Evolutionary conservation across 768 basidiomycete genomes (phyloP).

Genomic region (Phanerodontia chrysosporium): DNA sequence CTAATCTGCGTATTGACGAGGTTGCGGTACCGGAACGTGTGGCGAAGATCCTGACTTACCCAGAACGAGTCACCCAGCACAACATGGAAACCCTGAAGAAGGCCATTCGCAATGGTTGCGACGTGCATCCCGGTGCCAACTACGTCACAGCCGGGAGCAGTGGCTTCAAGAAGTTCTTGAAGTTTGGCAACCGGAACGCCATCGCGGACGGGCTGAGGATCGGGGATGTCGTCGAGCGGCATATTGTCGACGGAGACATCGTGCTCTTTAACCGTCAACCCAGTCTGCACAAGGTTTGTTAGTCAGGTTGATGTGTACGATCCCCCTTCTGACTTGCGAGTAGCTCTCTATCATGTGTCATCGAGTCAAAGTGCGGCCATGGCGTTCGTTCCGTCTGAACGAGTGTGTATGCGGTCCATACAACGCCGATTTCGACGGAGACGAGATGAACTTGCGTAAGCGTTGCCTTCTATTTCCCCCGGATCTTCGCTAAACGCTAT

Average conservation of each 20-base stretch:
- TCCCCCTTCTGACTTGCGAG: background rate
- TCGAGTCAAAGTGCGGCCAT: conserved; percentile 91
- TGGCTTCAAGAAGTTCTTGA: conserved; percentile 81
- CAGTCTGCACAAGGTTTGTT: conserved; percentile 86
- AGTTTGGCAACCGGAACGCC: conserved; percentile 76
- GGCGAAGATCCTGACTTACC: conserved; percentile 92
- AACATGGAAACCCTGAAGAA: conserved; percentile 75
- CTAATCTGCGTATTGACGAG: conserved; percentile 97
- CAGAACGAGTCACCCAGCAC: conserved; percentile 89
- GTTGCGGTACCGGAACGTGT: conserved; percentile 96
- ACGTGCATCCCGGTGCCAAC: conserved; percentile 93
- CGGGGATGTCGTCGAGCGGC: conserved; percentile 93
- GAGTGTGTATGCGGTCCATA: conserved; percentile 99
- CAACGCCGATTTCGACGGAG: conserved; percentile 99
- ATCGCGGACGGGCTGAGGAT: conserved; percentile 80
- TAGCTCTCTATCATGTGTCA: conserved; percentile 99
- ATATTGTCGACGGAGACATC: conserved; percentile 92
- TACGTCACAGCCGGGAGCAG: conserved; percentile 81
- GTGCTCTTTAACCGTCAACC: conserved; percentile 98
- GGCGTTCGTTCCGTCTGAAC: conserved; percentile 95
- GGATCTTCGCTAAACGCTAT: background rate
- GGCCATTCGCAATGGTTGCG: conserved; percentile 84
- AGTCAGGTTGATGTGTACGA: background rate
- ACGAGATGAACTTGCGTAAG: conserved; percentile 99
- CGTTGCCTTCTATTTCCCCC: conserved; percentile 8